Base-by-base conservation (phyloP, 2,329 filamentous ascomycete species). In the Nectriaceae sp. region DNA sequence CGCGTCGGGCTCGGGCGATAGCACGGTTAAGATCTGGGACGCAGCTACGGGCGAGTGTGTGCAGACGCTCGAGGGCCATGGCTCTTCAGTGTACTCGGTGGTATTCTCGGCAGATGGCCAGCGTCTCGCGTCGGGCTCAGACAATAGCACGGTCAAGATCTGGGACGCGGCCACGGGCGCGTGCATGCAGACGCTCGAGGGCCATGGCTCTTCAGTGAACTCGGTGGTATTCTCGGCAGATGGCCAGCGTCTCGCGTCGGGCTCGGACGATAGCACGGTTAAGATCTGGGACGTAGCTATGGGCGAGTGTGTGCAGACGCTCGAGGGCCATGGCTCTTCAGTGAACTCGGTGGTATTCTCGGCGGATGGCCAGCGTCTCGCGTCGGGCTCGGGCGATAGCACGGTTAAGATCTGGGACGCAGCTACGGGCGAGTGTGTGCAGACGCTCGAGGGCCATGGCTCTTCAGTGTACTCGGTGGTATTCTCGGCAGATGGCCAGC, bases 21-120 rank as follows among this genome's bases (percentile, higher is more conserved):
- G 40, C 2, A 53, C 49, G 2, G 21, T 57, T 16, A 53, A 46
- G 36, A 42, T 57, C 33, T 57, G 56, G 54, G 43, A 55, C 40
- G 16, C 39, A 5, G 26, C 42, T 10, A 47, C 45, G 3, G 54
- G 52, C 21, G 3, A 5, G 8, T 49, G 44, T 19, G 3, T 26
- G 10, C 37, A 45, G 20, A 50, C 41, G 2, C 40, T 57, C 22
- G 39, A 57, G 35, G 42, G 45, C 36, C 41, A 44, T 39, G 15
- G 19, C 15, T 35, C 33, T n/a, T 21, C 11, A 13, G 37, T 56
- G 4, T n/a, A 11, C 4, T 52, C 49, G 5, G 19, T 55, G 18
- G 29, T 21, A 11, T 46, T 51, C 36, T 46, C 48, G 16, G 18
- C 35, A 16, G 18, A 38, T 16, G 22, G n/a, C 20, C 21, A 21